Evolutionary conservation across 768 basidiomycete species (phyloP), one percentile per base, ranked within the genome.

Genomic region (Collybia sp.): DNA sequence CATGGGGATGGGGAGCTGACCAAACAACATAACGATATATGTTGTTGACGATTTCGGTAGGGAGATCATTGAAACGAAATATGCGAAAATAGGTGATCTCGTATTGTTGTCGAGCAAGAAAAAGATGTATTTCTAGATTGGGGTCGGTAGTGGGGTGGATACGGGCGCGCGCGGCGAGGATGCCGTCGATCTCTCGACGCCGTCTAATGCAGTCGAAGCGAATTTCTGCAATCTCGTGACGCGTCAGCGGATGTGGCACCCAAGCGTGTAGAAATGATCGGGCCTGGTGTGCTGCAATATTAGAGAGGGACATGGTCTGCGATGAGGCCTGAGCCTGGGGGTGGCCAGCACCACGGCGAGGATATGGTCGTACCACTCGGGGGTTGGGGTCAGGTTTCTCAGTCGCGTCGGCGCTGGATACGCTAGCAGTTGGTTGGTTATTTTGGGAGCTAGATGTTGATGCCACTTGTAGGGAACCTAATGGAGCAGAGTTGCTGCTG

Each of bases 11-110:
- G 36, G 53, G 50, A 16, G 69, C 55, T n/a, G 76, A 72, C 83
- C 80, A 85, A 34, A 70, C 70, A 32, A 79, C 72, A 53, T 67
- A 67, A 48, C 77, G 82, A 53, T 88, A 77, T 52, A 89, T 83
- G 48, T 78, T 73, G 62, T 62, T 64, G 48, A 88, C 64, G 45
- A 88, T 79, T 58, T 89, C 87, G 25, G 68, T 59, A 2, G 86
- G 87, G 3, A 88, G 70, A 30, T 80, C 71, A 61, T 76, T 77
- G 50, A 87, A 64, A 37, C 75, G 75, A 59, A 85, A 85, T 30
- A 66, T 63, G 17, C 67, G 61, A 34, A 51, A 53, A 42, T 71
- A 68, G 10, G 51, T 53, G 9, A 59, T 43, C 15, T 56, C 46
- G 43, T 67, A 70, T 15, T 62, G 53, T n/a, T 62, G 38, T 18